phyloP scores from a whole-genome alignment of 1,139 yeast genomes.

The Geotrichum reessii region DNA sequence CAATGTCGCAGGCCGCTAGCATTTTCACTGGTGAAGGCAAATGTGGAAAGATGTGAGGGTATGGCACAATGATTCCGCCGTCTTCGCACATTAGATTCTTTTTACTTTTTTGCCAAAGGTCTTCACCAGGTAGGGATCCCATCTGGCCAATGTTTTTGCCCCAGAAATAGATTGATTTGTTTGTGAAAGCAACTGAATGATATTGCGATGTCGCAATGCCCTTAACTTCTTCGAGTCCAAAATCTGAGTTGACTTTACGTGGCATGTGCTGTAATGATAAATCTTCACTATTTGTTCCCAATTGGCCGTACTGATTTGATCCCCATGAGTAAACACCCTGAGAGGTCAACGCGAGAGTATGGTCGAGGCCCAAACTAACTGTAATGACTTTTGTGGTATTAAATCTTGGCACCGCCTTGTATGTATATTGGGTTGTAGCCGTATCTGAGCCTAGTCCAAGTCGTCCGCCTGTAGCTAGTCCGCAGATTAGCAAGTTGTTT shows the following conservation, averaged over 20 bases:
- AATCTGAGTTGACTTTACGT: conserved; percentile 42
- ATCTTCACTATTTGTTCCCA: conserved; percentile 46
- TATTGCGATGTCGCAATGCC: conserved; percentile 67
- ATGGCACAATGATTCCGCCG: conserved; percentile 20
- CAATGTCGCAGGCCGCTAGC: conserved; percentile 62
- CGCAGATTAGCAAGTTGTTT: conserved; percentile 54
- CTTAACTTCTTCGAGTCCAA: conserved; percentile 41
- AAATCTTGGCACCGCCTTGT: conserved; percentile 39
- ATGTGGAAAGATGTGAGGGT: conserved; percentile 14
- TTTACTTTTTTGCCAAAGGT: conserved; percentile 15
- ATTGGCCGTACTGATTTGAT: conserved; percentile 55
- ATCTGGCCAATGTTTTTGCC: conserved; percentile 85
- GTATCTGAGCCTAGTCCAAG: conserved; percentile 49
- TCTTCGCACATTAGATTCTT: conserved; percentile 18
- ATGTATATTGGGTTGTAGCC: conserved; percentile 30
- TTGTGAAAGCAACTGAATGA: conserved; percentile 62
- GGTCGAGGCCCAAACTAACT: conserved; percentile 59
- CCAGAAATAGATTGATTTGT: conserved; percentile 57
- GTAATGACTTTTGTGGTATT: conserved; percentile 37
- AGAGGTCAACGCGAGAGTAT: conserved; percentile 52
- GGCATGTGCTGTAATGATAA: conserved; percentile 45
- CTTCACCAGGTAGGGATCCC: conserved; percentile 45
- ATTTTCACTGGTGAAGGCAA: conserved; percentile 37
- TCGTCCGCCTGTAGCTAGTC: conserved; percentile 67
- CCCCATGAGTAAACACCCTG: conserved; percentile 74